Evolutionary conservation across 225 moss, liverwort and hornwort genomes (phyloP).

Genomic region (Bryum argenteum): DNA sequence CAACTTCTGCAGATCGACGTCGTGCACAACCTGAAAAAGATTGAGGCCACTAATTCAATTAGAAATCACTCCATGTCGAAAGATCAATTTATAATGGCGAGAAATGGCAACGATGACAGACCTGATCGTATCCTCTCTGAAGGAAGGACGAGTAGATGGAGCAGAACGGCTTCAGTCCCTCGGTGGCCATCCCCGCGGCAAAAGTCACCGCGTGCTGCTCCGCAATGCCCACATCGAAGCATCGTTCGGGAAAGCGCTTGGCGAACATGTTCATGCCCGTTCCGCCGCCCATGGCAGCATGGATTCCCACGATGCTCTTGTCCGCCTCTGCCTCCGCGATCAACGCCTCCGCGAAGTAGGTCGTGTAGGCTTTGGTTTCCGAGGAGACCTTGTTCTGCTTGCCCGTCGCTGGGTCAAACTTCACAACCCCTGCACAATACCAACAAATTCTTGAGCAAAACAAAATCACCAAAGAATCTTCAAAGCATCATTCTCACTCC

Average conservation of each 20-base stretch:
- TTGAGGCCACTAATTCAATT: too few species aligned
- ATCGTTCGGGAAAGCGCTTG: constrained; percentile 56
- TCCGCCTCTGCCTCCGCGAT: constrained; percentile 57
- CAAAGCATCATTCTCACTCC: neutral
- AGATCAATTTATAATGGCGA: too few species aligned
- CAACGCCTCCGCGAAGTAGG: constrained; percentile 61
- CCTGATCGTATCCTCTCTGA: constrained; percentile 65
- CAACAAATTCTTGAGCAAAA: too few species aligned
- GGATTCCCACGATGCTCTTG: constrained; percentile 54
- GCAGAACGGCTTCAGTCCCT: constrained; percentile 55
- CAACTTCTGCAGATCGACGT: constrained; percentile 61
- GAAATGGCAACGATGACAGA: neutral
- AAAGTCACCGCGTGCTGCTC: constrained; percentile 60
- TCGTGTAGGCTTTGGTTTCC: constrained; percentile 55
- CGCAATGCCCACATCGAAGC: constrained; percentile 63
- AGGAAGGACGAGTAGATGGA: constrained; percentile 63
- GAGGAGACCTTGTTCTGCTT: constrained; percentile 58
- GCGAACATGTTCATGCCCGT: constrained; percentile 70
- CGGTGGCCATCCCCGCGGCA: constrained; percentile 55
- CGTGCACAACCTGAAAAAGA: constrained; percentile 53
- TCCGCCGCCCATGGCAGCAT: constrained; percentile 63
- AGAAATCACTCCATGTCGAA: too few species aligned
- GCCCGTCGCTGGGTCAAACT: constrained; percentile 63
- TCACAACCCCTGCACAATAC: constrained; percentile 43
- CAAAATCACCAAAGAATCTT: neutral